phyloP scores from a whole-genome alignment of 805 yeast genomes.

The Metschnikowia borealis region DNA sequence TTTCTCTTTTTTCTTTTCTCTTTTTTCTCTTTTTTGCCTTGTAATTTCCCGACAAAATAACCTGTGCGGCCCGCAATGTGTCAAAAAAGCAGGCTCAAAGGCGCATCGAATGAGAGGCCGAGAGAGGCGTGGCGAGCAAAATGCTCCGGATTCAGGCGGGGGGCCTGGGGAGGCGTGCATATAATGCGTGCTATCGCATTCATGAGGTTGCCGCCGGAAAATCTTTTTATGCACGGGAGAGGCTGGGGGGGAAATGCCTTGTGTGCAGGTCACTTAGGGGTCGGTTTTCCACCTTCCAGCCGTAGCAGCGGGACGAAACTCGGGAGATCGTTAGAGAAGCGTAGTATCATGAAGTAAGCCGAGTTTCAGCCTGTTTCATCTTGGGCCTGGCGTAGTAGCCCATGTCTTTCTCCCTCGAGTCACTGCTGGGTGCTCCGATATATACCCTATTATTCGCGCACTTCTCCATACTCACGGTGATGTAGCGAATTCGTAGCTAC shows the following conservation, averaged over 20 bases:
- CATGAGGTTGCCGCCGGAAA: conserved; percentile 4
- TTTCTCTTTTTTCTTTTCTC: too few species aligned
- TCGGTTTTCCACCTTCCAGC: not conserved
- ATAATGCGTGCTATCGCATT: not conserved
- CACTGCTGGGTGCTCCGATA: not conserved
- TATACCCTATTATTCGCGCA: conserved; percentile 3
- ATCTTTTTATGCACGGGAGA: conserved; percentile 3
- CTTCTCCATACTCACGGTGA: conserved; percentile 1
- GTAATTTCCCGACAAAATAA: too few species aligned
- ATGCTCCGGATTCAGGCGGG: not conserved
- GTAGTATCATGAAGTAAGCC: not conserved
- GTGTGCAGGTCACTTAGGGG: not conserved
- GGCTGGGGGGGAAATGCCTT: too few species aligned
- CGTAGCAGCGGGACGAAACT: not conserved
- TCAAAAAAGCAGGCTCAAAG: not conserved
- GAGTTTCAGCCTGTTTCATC: not conserved
- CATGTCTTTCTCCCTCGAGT: not conserved
- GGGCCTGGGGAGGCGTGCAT: conserved; percentile 1
- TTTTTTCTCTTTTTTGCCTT: too few species aligned
- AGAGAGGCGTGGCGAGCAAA: not conserved
- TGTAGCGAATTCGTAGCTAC: not conserved
- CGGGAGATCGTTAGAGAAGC: too few species aligned
- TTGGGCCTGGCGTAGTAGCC: not conserved
- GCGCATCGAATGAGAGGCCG: not conserved
- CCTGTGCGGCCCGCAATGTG: not conserved